Conservation (phyloP, 169 alveolate species). For the Cryptosporidium sp. region DNA sequence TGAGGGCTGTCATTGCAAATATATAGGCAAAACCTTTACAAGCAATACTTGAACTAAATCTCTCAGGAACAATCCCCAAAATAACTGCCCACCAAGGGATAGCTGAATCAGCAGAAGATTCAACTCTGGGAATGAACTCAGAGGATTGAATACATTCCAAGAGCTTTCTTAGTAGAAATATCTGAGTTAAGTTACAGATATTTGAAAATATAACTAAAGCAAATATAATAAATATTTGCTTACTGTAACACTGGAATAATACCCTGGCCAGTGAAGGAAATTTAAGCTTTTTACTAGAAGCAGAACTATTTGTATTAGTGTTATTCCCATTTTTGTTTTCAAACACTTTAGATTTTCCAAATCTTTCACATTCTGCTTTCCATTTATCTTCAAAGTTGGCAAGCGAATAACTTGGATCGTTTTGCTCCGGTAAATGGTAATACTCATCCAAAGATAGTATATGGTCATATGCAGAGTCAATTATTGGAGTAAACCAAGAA, state of each 20-base stretch:
- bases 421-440: slow-evolving; percentile 29
- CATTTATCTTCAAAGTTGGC: slow-evolving; percentile 33
- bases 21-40: slow-evolving; percentile 11
- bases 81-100: slow-evolving; percentile 41
- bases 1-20: slow-evolving; percentile 17
- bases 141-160: slow-evolving; percentile 21
- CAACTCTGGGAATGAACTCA: background rate
- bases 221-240: slow-evolving; percentile 10
- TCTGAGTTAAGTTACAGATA: slow-evolving; percentile 11
- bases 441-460: slow-evolving; percentile 28
- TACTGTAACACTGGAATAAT: slow-evolving; percentile 38
- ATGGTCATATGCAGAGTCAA: slow-evolving; percentile 61
- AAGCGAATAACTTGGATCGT: slow-evolving; percentile 25
- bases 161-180: slow-evolving; percentile 16
- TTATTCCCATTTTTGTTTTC: background rate
- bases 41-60: slow-evolving; percentile 26
- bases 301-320: background rate
- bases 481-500: slow-evolving; percentile 65
- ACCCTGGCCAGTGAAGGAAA: slow-evolving; percentile 29
- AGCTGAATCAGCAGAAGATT: background rate
- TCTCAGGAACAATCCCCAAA: slow-evolving; percentile 39
- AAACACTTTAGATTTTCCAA: background rate
- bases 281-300: background rate
- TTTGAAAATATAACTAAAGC: slow-evolving; percentile 24
- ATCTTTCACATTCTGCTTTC: slow-evolving; percentile 8